Base-by-base conservation (phyloP, 164 flowering plant genomes). In the Sextonia rubra region DNA sequence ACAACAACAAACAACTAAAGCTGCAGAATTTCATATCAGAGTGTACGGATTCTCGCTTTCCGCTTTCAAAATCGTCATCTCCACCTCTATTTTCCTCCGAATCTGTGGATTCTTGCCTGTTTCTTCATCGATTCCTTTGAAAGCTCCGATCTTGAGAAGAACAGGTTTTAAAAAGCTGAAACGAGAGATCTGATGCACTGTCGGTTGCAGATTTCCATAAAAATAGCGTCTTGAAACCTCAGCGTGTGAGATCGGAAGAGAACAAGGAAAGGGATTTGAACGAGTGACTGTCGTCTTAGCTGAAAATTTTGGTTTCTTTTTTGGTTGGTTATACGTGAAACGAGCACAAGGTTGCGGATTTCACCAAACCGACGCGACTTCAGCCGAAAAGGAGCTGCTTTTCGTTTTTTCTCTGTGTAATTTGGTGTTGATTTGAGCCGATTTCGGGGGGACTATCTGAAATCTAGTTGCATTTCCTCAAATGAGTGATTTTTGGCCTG, bases 1-100 rank as follows among this genome's bases (percentile, higher is more conserved):
- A 22, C 26, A 61, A 61, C 23, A 61, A 22, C 64, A 61, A 61
- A 7, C 44, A 37, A 37, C 44, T 8, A 37, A 37, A 37, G 44
- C 44, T 37, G 11, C 27, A 27, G 65, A 17, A 62, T 23, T 62
- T 62, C 17, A 11, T 23, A 23, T 61, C 15, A 65, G 17, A 8
- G 29, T 4, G 23, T 65, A 27, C 68, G 69, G 52, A 44, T 47
- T 66, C 55, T 66, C 27, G 69, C 25, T 66, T 66, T 66, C 69
- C 20, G 25, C 69, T 3, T 22, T 66, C 52, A 66, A n/a, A 66
- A 37, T n/a, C 47, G 9, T 32, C 18, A 44, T 66, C 44, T 37
- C 49, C 69, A n/a, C 26, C 52, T 66, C 69, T 20, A 18, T 37
- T 66, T 30, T 22, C 20, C 15, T 8, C 17, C 14, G 44, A 37